phyloP scores from a whole-genome alignment of 495 filamentous ascomycete genomes.

The Penicillium steckii region DNA sequence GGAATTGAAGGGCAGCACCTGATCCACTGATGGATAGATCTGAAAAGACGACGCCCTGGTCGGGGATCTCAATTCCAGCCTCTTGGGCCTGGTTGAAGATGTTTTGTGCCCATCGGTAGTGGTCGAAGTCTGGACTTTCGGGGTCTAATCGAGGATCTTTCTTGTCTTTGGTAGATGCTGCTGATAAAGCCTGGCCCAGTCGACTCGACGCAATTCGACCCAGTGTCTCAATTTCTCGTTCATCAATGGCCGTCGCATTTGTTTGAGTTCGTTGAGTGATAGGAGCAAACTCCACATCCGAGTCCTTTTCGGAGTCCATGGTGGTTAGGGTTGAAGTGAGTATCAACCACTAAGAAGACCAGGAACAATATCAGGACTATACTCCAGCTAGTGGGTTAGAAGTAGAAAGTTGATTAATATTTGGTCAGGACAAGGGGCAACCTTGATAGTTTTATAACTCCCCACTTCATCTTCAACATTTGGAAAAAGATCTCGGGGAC shows the following conservation, averaged over 20 bases:
- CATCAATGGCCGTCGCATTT: constrained; percentile 15
- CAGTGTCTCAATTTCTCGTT: constrained; percentile 20
- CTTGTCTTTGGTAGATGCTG: constrained; percentile 12
- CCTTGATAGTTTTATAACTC: background rate
- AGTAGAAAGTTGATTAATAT: too few species aligned
- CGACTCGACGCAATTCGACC: constrained; percentile 30
- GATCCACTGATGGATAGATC: constrained; percentile 51
- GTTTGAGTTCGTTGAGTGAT: constrained; percentile 14
- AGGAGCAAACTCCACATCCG: constrained; percentile 17
- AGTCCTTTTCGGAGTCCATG: constrained; percentile 16
- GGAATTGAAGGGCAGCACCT: constrained; percentile 46
- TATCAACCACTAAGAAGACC: background rate
- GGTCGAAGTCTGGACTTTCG: constrained; percentile 48
- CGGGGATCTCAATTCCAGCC: constrained; percentile 31
- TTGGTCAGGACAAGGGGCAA: background rate
- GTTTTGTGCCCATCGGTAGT: constrained; percentile 51
- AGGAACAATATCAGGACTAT: too few species aligned
- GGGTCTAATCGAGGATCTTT: constrained; percentile 51
- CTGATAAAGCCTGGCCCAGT: constrained; percentile 23
- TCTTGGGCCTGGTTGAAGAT: constrained; percentile 29
- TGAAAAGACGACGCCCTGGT: constrained; percentile 42
- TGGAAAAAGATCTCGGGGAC: background rate
- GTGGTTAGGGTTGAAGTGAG: background rate
- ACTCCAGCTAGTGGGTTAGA: too few species aligned
- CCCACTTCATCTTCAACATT: background rate